Percentiles rank a stretch among this genome's conserved stretches.
These are phyloP conservation scores for Novymonas esmeraldas DNA, from an alignment of 208 protist species.

Conservation along the genomic window DNA sequence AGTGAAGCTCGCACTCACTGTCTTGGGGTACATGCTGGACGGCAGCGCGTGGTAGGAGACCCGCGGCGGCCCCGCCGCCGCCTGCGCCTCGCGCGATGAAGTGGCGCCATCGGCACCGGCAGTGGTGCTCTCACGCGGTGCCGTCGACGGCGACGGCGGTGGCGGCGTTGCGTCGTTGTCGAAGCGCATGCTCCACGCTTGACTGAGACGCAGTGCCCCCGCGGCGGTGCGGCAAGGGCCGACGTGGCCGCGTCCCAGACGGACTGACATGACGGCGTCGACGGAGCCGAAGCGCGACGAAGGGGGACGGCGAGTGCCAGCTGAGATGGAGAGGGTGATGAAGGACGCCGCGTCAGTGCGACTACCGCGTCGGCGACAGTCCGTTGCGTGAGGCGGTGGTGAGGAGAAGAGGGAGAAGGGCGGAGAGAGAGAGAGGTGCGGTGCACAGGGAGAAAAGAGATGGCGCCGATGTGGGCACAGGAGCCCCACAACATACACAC, in stretches of 20 bases:
- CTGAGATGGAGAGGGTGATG: not conserved
- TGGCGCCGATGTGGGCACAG: too few species aligned
- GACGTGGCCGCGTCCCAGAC: not conserved
- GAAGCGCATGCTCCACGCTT: constrained; percentile 42
- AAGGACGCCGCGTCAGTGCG: not conserved
- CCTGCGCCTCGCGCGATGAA: not conserved
- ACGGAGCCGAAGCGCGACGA: not conserved
- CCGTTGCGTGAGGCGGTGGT: too few species aligned
- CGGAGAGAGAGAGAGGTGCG: not conserved
- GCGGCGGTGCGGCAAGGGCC: not conserved
- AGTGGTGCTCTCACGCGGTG: constrained; percentile 4
- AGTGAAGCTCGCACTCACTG: constrained; percentile 59
- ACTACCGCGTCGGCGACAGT: too few species aligned
- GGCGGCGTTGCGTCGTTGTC: constrained; percentile 28
- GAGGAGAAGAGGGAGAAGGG: not conserved
- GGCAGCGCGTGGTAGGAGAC: constrained; percentile 42
- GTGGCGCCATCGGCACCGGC: not conserved
- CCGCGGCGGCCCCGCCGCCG: constrained; percentile 1
- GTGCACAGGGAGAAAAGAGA: not conserved
- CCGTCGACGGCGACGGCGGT: constrained; percentile 1
- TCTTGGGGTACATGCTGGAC: constrained; percentile 75
- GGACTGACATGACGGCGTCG: not conserved
- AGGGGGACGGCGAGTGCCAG: not conserved
- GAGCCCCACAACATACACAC: too few species aligned
- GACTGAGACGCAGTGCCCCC: constrained; percentile 10